These are phyloP conservation scores for Populus pruinosa DNA, from an alignment of 345 rosid genomes.

Conservation along the genomic window DNA sequence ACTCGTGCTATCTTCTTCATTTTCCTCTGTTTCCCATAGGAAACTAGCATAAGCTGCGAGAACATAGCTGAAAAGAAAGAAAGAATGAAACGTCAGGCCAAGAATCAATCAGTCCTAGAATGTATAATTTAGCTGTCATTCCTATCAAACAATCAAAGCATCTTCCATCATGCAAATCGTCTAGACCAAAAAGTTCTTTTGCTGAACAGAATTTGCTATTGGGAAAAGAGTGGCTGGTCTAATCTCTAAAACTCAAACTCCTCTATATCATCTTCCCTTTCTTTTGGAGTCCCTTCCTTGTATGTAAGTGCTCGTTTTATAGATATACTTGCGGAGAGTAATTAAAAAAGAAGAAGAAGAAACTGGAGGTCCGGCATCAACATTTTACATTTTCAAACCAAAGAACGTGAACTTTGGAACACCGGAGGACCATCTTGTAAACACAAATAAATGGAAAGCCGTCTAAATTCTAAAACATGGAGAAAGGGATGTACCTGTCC, in stretches of 20 bases:
- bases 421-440: neutral
- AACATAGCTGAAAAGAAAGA: slow-evolving; percentile 47
- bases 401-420: neutral
- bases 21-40: slow-evolving; percentile 74
- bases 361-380: neutral
- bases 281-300: neutral
- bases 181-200: neutral
- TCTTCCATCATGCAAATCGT: neutral
- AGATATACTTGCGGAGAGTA: neutral
- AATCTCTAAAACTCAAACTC: neutral
- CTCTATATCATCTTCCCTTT: neutral
- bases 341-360: neutral
- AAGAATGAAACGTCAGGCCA: neutral
- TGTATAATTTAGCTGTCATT: neutral
- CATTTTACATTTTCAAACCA: neutral
- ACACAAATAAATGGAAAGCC: neutral
- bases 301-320: neutral
- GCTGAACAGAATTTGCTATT: neutral
- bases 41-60: slow-evolving; percentile 78
- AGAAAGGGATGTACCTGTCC: slow-evolving; percentile 46
- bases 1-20: slow-evolving; percentile 12
- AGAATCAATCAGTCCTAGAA: neutral
- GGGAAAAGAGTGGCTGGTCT: neutral
- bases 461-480: neutral
- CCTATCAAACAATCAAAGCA: neutral